These are phyloP conservation scores for Myxozyma neotropica DNA, from an alignment of 805 yeast species.

Conservation along the genomic window DNA sequence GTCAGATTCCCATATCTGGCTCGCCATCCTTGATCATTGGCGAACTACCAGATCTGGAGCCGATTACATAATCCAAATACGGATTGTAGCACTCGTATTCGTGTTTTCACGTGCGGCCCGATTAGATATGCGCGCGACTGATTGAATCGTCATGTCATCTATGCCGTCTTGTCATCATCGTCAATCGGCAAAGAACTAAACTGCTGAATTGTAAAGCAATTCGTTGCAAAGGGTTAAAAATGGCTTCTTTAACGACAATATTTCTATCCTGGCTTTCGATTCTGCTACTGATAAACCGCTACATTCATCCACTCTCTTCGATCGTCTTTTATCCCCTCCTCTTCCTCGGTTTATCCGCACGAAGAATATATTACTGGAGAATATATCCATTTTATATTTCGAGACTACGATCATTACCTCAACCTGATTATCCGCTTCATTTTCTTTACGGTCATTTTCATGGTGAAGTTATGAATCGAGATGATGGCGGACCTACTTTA, in stretches of 20 bases:
- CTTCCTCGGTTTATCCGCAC: neutral
- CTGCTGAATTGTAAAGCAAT: no score
- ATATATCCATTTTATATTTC: conserved; percentile 26
- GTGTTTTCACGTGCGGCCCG: no score
- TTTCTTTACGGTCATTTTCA: conserved; percentile 22
- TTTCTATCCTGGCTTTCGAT: neutral
- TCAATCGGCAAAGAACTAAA: no score
- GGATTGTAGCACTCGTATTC: no score
- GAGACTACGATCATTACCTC: conserved; percentile 18
- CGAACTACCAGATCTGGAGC: no score
- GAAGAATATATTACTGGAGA: conserved; percentile 16
- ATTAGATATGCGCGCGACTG: no score
- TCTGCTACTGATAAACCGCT: conserved; percentile 2
- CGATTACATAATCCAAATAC: no score
- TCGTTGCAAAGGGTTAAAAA: no score
- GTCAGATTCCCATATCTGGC: no score
- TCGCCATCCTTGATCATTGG: no score
- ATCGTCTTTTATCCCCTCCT: conserved; percentile 7
- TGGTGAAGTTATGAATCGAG: neutral
- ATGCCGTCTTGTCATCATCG: no score
- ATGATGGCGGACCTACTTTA: conserved; percentile 4
- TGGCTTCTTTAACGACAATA: neutral
- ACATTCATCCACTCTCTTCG: neutral
- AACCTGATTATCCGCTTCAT: conserved; percentile 1
- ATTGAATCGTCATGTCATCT: no score